Evolutionary conservation across 2,329 filamentous ascomycete genomes (phyloP).

Genomic region (Apiospora rasikravindrae): DNA sequence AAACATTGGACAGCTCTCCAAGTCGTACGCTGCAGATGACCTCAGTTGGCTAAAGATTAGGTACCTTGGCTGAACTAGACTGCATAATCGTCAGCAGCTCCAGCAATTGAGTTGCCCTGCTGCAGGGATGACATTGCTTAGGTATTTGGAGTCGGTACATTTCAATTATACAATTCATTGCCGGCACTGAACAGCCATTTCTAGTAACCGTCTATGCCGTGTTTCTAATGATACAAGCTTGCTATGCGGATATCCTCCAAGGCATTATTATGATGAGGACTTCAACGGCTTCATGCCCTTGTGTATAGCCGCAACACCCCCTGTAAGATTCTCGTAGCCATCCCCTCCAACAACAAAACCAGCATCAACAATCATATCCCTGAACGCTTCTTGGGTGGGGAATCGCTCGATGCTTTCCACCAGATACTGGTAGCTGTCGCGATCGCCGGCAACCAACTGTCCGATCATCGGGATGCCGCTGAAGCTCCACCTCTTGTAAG

Average conservation of each 20-base stretch:
- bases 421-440: constrained; percentile 97
- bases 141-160: not conserved
- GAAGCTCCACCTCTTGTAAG: constrained; percentile 98
- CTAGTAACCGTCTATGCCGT: not conserved
- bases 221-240: not conserved
- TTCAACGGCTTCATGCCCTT: constrained; percentile 84
- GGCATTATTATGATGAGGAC: constrained; percentile 19
- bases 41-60: not conserved
- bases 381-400: constrained; percentile 83
- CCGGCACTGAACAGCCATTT: not conserved
- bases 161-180: not conserved
- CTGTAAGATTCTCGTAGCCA: constrained; percentile 89
- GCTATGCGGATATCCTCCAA: not conserved
- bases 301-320: constrained; percentile 93
- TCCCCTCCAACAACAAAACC: constrained; percentile 84
- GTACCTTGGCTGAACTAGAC: not conserved
- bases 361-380: constrained; percentile 79
- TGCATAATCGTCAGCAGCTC: not conserved
- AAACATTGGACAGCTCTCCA: not conserved
- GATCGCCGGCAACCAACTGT: constrained; percentile 89
- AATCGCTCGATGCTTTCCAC: constrained; percentile 98
- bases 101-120: not conserved
- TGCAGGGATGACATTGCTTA: not conserved
- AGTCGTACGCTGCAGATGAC: not conserved
- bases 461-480: constrained; percentile 92